Evolutionary conservation across 2,329 filamentous ascomycete species (phyloP), one percentile per base, ranked within the genome.

Genomic region (Aureobasidium sp.): DNA sequence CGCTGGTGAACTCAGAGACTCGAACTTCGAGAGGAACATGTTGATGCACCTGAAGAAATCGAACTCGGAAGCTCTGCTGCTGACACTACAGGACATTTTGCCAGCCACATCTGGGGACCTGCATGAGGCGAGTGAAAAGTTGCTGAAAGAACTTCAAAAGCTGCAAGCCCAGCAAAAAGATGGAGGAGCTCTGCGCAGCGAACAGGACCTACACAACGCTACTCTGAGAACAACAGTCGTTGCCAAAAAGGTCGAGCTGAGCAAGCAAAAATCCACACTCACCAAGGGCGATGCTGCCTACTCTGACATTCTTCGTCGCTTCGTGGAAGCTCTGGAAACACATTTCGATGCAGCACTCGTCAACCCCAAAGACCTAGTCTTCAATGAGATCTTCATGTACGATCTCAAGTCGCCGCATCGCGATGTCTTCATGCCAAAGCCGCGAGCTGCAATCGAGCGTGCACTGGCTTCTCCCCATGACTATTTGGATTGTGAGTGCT

Each of bases 161-260:
- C 66, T 75, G 4, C 52, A 70, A n/a, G 27, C 60, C 2, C 60
- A 47, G 1, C 65, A 68, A 32, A 50, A 62, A 41, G 46, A 63
- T 5, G 61, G 59, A 26, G 58, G 51, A n/a, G 70, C 79, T 4
- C 79, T 95, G 34, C 85, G 87, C 65, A 95, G 87, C 75, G 87
- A 87, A 71, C 89, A 94, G 72, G 87, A 87, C 67, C 81, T 87
- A 12, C 86, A 87, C 46, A 79, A 82, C 74, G 86, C 85, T 66
- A 85, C 88, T 47, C 75, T 90, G 44, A 82, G 90, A 48, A 90
- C 89, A 1, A 93, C 90, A 0, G 84, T 93, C 36, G 85, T 93
- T 56, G 89, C 89, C 17, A 89, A 93, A 70, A 89, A 89, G 70
- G 89, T 94, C 20, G 87, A 91, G 69, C 79, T 94, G 44, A 90